Evolutionary conservation across 257 asterid genomes (phyloP).

Genomic region (Scutellaria barbata): DNA sequence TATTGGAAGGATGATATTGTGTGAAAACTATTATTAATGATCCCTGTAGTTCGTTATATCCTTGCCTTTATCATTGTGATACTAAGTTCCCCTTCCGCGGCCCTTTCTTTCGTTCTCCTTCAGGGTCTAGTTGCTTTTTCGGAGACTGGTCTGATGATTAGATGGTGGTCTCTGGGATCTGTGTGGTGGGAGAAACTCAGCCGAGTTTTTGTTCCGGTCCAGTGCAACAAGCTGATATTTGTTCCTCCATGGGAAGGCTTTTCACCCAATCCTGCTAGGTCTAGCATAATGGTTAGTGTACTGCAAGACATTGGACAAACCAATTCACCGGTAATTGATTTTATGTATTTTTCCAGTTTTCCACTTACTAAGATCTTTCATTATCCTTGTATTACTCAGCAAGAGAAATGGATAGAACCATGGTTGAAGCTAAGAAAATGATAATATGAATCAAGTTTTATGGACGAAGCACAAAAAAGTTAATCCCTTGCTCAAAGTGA

Average conservation of each 20-base stretch:
- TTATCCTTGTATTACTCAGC: background rate
- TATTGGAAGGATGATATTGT: slow-evolving; percentile 8
- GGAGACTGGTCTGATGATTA: slow-evolving; percentile 85
- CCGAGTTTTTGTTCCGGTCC: slow-evolving; percentile 82
- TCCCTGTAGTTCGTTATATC: background rate
- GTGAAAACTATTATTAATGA: background rate
- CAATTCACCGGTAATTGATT: slow-evolving; percentile 61
- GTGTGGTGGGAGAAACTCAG: slow-evolving; percentile 98
- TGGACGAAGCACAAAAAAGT: background rate
- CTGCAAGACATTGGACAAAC: slow-evolving; percentile 49
- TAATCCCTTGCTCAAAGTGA: too few species aligned
- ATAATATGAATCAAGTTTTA: background rate
- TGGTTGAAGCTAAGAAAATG: slow-evolving; percentile 19
- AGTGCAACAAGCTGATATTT: slow-evolving; percentile 87
- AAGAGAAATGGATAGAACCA: background rate
- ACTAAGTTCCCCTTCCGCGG: background rate
- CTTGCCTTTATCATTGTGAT: background rate
- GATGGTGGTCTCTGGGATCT: slow-evolving; percentile 98
- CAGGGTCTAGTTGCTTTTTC: slow-evolving; percentile 97
- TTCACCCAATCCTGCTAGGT: slow-evolving; percentile 81
- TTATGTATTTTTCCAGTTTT: slow-evolving; percentile 13
- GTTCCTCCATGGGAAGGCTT: slow-evolving; percentile 97
- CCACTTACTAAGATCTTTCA: slow-evolving; percentile 3
- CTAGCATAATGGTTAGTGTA: slow-evolving; percentile 78
- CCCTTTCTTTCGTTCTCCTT: slow-evolving; percentile 28